Percentiles rank a stretch among this genome's conserved stretches.
phyloP scores from a whole-genome alignment of 106 monocot genomes.

The Dendrobium huoshanense region DNA sequence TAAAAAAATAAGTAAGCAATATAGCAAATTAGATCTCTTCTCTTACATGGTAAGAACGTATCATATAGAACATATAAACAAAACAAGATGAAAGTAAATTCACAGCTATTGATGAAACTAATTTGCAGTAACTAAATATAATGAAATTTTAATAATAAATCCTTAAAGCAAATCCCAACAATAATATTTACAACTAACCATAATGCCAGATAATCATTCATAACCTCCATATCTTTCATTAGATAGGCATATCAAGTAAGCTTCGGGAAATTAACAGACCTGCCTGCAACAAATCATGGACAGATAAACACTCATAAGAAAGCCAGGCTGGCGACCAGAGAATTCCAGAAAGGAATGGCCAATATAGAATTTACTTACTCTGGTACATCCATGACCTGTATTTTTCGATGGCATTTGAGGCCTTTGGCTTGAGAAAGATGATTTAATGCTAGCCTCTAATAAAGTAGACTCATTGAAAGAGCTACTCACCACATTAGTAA shows the following conservation, averaged over 20 bases:
- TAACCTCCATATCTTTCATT: background rate
- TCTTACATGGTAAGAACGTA: too few species aligned
- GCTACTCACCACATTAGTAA: slow-evolving; percentile 14
- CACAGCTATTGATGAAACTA: background rate
- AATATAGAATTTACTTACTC: slow-evolving; percentile 11
- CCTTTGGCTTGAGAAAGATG: slow-evolving; percentile 11
- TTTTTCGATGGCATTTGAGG: slow-evolving; percentile 15
- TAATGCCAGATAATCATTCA: background rate
- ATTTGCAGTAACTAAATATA: background rate
- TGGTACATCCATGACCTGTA: slow-evolving; percentile 24
- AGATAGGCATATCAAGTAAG: slow-evolving; percentile 6
- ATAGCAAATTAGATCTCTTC: too few species aligned
- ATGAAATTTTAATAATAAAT: background rate
- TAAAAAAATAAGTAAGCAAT: background rate
- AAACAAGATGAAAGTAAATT: background rate
- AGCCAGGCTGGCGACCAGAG: background rate
- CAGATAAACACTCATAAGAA: background rate
- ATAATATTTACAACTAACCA: background rate
- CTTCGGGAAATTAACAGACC: slow-evolving; percentile 5
- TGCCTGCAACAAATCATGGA: background rate
- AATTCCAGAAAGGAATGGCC: background rate
- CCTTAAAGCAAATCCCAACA: background rate
- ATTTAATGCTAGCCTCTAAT: slow-evolving; percentile 15
- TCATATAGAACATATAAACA: too few species aligned
- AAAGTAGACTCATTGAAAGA: slow-evolving; percentile 11